Conservation (phyloP, 2,329 filamentous ascomycete species). For the Aspergillus costaricaensis region DNA sequence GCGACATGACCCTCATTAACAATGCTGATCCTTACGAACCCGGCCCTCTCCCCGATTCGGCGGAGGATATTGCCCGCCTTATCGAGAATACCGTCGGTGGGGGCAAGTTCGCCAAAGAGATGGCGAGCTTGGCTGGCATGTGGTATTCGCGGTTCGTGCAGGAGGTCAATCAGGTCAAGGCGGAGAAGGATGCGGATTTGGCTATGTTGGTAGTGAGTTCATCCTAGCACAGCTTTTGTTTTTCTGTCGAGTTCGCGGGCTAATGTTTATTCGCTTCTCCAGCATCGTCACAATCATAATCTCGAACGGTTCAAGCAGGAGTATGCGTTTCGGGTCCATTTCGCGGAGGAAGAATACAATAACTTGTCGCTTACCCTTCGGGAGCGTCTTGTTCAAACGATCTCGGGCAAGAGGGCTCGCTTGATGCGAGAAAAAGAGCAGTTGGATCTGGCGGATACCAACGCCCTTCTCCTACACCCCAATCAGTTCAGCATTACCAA, state of each 20-base stretch:
- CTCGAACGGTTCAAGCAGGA: slow-evolving; percentile 59
- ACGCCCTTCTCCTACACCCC: slow-evolving; percentile 64
- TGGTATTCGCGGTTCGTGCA: slow-evolving; percentile 83
- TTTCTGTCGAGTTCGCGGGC: slow-evolving; percentile 7
- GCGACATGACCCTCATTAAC: slow-evolving; percentile 82
- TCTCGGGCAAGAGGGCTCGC: slow-evolving; percentile 59
- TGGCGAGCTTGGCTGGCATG: slow-evolving; percentile 67
- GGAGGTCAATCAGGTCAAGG: slow-evolving; percentile 83
- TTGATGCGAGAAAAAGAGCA: slow-evolving; percentile 67
- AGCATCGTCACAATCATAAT: slow-evolving; percentile 61
- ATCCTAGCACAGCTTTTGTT: neutral
- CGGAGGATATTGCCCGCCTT: slow-evolving; percentile 67
- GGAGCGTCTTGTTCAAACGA: slow-evolving; percentile 60
- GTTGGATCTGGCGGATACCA: slow-evolving; percentile 66
- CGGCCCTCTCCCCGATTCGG: slow-evolving; percentile 65
- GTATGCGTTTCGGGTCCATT: slow-evolving; percentile 61
- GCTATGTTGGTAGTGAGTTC: slow-evolving; percentile 73
- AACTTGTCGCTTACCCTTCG: slow-evolving; percentile 61
- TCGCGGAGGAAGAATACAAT: slow-evolving; percentile 64
- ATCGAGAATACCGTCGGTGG: slow-evolving; percentile 58
- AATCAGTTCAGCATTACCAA: slow-evolving; percentile 68
- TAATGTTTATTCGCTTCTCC: slow-evolving; percentile 3
- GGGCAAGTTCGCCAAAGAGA: slow-evolving; percentile 69
- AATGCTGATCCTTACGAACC: slow-evolving; percentile 78
- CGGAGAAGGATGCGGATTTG: slow-evolving; percentile 81